These are phyloP conservation scores for Debaryomyces coudertii DNA, from an alignment of 1,139 yeast genomes.

Conservation along the genomic window DNA sequence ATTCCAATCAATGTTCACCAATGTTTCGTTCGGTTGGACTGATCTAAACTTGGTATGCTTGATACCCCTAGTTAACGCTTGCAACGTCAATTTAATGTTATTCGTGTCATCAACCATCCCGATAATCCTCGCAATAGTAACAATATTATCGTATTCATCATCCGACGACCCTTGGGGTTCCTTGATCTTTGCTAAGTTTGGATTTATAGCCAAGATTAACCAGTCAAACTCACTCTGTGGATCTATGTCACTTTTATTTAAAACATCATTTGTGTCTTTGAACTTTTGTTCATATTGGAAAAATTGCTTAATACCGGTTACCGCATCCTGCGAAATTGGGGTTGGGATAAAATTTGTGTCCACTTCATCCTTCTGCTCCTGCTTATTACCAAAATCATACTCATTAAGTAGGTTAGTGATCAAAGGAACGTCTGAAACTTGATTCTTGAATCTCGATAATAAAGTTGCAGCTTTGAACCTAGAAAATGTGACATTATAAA, in stretches of 20 bases:
- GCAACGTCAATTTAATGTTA: conserved; percentile 51
- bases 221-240: conserved; percentile 35
- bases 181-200: conserved; percentile 42
- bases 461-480: conserved; percentile 53
- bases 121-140: conserved; percentile 53
- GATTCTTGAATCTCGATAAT: conserved; percentile 40
- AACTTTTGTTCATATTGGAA: conserved; percentile 25
- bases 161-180: conserved; percentile 23
- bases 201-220: conserved; percentile 45
- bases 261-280: conserved; percentile 12
- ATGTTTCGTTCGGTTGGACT: conserved; percentile 32
- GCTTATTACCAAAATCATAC: conserved; percentile 33
- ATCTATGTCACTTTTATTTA: conserved; percentile 11
- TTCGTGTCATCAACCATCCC: conserved; percentile 52
- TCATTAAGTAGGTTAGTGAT: conserved; percentile 38
- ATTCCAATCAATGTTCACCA: conserved; percentile 33
- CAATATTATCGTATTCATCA: conserved; percentile 26
- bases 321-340: conserved; percentile 38
- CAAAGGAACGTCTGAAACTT: conserved; percentile 32
- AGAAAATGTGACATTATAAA: conserved; percentile 57
- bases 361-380: conserved; percentile 19
- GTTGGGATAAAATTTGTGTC: conserved; percentile 24
- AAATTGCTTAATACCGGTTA: conserved; percentile 38
- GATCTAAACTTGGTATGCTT: conserved; percentile 16
- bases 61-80: conserved; percentile 55